phyloP scores from a whole-genome alignment of 2,329 filamentous ascomycete species.

The Xylariaceae sp. region DNA sequence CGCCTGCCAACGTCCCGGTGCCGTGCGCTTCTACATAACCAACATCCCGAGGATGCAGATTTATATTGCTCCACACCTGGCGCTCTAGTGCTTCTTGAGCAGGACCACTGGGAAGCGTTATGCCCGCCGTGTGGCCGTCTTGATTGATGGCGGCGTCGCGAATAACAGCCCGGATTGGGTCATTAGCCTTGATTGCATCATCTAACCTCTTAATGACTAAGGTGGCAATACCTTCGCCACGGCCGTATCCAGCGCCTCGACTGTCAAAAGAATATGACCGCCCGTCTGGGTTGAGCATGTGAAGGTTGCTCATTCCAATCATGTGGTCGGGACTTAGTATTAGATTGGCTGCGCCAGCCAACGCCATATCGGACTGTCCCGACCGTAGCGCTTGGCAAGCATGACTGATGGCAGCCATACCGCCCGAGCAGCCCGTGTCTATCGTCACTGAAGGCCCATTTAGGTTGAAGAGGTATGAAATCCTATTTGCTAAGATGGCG shows the following conservation, averaged over 20 bases:
- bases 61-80: conserved; percentile 5
- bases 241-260: conserved; percentile 57
- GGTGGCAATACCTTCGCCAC: conserved; percentile 54
- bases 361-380: conserved; percentile 18
- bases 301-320: conserved; percentile 9
- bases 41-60: conserved; percentile 1
- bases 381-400: conserved; percentile 13
- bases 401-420: conserved; percentile 18
- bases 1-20: conserved; percentile 7
- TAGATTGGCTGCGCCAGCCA: conserved; percentile 21
- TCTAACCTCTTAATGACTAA: conserved; percentile 56
- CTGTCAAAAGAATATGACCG: conserved; percentile 45
- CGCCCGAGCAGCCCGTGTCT: conserved; percentile 20
- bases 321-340: conserved; percentile 24
- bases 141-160: conserved; percentile 20
- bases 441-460: conserved; percentile 21
- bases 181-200: conserved; percentile 53
- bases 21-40: conserved; percentile 17
- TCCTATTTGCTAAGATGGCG: conserved; percentile 38
- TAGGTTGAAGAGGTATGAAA: conserved; percentile 25
- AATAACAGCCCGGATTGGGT: conserved; percentile 43
- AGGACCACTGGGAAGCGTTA: conserved; percentile 48
- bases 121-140: conserved; percentile 41
- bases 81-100: conserved; percentile 18
- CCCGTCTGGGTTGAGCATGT: conserved; percentile 24